Evolutionary conservation across 1,284 basidiomycete genomes (phyloP).

Genomic region (Rhizoctonia solani): DNA sequence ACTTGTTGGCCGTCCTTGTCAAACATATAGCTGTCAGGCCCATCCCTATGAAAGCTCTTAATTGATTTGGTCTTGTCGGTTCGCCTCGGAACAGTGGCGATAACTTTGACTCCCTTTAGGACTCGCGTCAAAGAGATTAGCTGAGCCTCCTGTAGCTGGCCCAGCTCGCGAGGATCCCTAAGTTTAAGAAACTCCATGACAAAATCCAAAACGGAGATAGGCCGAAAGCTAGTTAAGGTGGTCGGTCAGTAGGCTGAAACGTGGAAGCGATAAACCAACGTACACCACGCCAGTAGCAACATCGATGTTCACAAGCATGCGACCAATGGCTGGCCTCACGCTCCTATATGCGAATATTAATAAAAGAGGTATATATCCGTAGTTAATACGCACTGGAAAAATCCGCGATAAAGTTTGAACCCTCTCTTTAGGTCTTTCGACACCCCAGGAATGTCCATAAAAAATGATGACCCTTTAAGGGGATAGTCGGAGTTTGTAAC

Average conservation of each 20-base stretch:
- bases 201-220: slow-evolving; percentile 24
- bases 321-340: slow-evolving; percentile 67
- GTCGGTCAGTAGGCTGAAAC: not conserved
- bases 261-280: slow-evolving; percentile 14
- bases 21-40: slow-evolving; percentile 24
- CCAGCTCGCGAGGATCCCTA: slow-evolving; percentile 10
- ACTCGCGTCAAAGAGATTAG: slow-evolving; percentile 14
- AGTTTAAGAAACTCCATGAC: slow-evolving; percentile 11
- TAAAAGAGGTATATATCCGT: not conserved
- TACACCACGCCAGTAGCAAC: slow-evolving; percentile 75
- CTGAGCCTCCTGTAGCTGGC: slow-evolving; percentile 12
- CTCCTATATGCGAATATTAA: slow-evolving; percentile 40
- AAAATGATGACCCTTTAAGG: slow-evolving; percentile 76
- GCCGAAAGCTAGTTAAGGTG: slow-evolving; percentile 10
- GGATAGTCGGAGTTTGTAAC: slow-evolving; percentile 56
- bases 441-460: slow-evolving; percentile 58
- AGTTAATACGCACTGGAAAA: slow-evolving; percentile 43
- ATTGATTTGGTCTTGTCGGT: not conserved
- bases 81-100: slow-evolving; percentile 2
- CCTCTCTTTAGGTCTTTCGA: slow-evolving; percentile 67
- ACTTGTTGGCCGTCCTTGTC: slow-evolving; percentile 27
- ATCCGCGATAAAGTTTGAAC: slow-evolving; percentile 49
- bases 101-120: slow-evolving; percentile 21
- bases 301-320: slow-evolving; percentile 75
- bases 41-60: slow-evolving; percentile 9